Evolutionary conservation across 768 basidiomycete species (phyloP), one percentile per base, ranked within the genome.

Genomic region (Mycena filopes): DNA sequence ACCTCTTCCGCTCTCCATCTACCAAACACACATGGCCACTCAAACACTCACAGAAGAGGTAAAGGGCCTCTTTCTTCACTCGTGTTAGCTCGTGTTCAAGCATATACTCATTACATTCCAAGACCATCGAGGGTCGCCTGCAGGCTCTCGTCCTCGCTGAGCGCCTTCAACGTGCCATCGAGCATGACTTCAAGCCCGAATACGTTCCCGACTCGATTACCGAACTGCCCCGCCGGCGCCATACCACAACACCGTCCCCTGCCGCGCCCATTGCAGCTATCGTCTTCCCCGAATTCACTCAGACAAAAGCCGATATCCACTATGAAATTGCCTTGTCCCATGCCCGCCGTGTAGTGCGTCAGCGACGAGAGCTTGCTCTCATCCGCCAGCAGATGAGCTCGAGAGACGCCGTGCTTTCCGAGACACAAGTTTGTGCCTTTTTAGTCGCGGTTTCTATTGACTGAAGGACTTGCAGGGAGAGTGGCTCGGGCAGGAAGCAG

Each of bases 401-500:
- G 4, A 58, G 58, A 20, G 55, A 65, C 36, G 12, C 42, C 1
- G 20, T 65, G 12, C 50, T 50, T 21, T 55, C 56, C 18, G 65
- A 50, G 54, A 55, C 40, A 16, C 65, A 66, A 43, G 66, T 67
- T 53, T 18, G 58, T 49, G 23, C 3, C 4, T 8, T 21, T 20
- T 18, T 5, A 25, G 7, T 20, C 12, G 15, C 10, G 16, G 57
- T 20, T n/a, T 18, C 23, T 23, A n/a, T 51, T 13, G 8, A 33
- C 23, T 58, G 4, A 59, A 21, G 42, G 18, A 28, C 33, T 40
- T 21, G 4, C 20, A 67, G 60, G 55, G 55, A 38, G 55, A 51
- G 33, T 61, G 61, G 66, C 55, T 21, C 4, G 66, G 60, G 20
- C 65, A 67, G 36, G 54, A 55, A 25, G 50, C 29, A 12, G 69